Conservation (phyloP, 1,284 basidiomycete species). For the Agroathelia rolfsii region DNA sequence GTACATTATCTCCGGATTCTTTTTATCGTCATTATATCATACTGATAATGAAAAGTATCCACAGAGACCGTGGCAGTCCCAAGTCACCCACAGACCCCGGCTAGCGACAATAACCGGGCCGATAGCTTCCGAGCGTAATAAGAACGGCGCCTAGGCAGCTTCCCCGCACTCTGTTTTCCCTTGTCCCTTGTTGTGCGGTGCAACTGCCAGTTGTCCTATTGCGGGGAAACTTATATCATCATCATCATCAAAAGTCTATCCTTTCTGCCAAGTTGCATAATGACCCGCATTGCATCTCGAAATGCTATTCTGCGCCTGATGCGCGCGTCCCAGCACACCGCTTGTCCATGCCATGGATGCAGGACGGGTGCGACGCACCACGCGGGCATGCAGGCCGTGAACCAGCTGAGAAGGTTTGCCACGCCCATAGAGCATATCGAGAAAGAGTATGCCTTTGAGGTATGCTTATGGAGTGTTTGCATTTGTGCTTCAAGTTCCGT, state of each 20-base stretch:
- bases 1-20: too few relatives aligned
- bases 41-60: too few relatives aligned
- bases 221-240: too few relatives aligned
- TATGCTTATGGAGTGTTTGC: conserved; percentile 19
- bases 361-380: conserved; percentile 27
- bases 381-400: conserved; percentile 34
- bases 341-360: conserved; percentile 71
- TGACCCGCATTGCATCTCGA: conserved; percentile 37
- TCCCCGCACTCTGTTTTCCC: too few relatives aligned
- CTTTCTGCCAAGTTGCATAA: conserved; percentile 27
- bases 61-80: too few relatives aligned
- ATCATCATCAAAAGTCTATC: conserved; percentile 4
- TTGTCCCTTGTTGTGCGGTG: too few relatives aligned
- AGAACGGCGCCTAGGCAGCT: too few relatives aligned
- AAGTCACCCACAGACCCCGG: too few relatives aligned
- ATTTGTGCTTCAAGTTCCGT: conserved; percentile 7
- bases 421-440: conserved; percentile 71
- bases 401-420: conserved; percentile 67
- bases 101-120: too few relatives aligned
- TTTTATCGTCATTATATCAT: too few relatives aligned
- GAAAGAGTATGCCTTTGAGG: conserved; percentile 96
- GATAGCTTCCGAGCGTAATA: too few relatives aligned
- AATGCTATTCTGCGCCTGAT: conserved; percentile 60
- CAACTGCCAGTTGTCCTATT: too few relatives aligned
- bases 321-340: conserved; percentile 57